phyloP scores from a whole-genome alignment of 148 eudicot species.

The Fagopyrum homotropicum region DNA sequence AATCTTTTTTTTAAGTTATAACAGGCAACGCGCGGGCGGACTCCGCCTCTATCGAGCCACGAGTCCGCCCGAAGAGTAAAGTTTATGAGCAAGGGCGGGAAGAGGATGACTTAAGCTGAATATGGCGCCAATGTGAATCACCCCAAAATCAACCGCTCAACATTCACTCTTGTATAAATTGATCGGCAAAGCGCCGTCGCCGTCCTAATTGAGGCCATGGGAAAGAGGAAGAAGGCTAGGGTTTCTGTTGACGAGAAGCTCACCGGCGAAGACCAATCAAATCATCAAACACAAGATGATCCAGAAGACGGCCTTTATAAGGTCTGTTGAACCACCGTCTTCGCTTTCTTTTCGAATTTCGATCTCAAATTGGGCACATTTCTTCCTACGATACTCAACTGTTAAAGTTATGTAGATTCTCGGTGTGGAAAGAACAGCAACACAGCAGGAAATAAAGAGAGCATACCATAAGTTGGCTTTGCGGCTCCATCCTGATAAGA shows the following conservation, averaged over 20 bases:
- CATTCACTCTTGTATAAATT: too few species aligned
- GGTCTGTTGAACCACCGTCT: neutral
- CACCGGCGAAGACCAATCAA: neutral
- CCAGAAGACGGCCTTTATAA: neutral
- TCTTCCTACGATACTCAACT: neutral
- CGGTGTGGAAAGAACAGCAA: slow-evolving; percentile 69
- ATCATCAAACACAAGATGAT: neutral
- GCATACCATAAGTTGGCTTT: slow-evolving; percentile 91
- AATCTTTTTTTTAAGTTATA: too few species aligned
- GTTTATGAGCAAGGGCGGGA: too few species aligned
- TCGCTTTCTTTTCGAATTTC: neutral
- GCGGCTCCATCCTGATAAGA: slow-evolving; percentile 94
- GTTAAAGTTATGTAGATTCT: slow-evolving; percentile 40
- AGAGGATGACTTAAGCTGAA: too few species aligned
- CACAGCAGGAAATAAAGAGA: slow-evolving; percentile 82
- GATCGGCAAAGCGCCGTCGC: too few species aligned
- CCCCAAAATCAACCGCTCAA: too few species aligned
- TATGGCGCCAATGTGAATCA: too few species aligned
- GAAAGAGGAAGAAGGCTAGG: slow-evolving; percentile 6
- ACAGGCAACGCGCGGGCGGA: too few species aligned
- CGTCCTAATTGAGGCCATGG: slow-evolving; percentile 1
- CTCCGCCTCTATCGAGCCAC: too few species aligned
- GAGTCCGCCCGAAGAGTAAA: too few species aligned
- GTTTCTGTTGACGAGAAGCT: slow-evolving; percentile 1
- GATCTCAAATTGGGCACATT: neutral